Evolutionary conservation across 2,329 filamentous ascomycete species (phyloP), one percentile per base, ranked within the genome.

Genomic region (Fusarium pseudonygamai): DNA sequence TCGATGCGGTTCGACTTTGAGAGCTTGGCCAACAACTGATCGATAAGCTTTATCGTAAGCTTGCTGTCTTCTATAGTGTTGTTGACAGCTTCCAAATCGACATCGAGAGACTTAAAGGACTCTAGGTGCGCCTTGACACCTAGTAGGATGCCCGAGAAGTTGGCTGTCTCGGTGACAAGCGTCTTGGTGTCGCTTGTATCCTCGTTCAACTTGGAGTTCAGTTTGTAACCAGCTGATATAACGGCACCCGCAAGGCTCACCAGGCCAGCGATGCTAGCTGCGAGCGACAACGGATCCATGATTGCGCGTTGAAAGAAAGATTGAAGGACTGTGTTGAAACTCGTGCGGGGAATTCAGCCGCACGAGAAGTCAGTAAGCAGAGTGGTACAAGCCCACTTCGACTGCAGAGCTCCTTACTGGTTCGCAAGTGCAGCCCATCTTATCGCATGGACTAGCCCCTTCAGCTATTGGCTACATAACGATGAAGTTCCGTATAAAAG

Each of bases 391-490:
- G 2, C 30, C 49, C 49, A 52, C 49, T 12, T 26, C 6, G 15
- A 14, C 16, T 11, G 1, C n/a, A 15, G n/a, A 20, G 30, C 30
- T 52, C 36, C n/a, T 52, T 11, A 52, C 16, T 52, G 30, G 49
- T 8, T 5, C 0, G 6, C 1, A 10, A 34, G 14, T 10, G 12
- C 3, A 15, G 6, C 4, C 49, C 16, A 26, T 52, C 49, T 20
- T 52, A 52, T 52, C 30, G 2, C 0, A 20, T 15, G 6, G n/a
- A 20, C 30, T 52, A 52, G 9, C n/a, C 6, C 6, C n/a, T 20
- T 26, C 16, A 1, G 0, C 7, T 2, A 52, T 36, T 26, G n/a
- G 49, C 5, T 2, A 15, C 4, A 7, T 5, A 24, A 3, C n/a
- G n/a, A 20, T 8, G n/a, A 1, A 11, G 3, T 34, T 52, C 30